Percentiles rank a stretch among this genome's conserved stretches.
Evolutionary conservation across 2,329 filamentous ascomycete genomes (phyloP).

Genomic region (Metarhizium guizhouense): DNA sequence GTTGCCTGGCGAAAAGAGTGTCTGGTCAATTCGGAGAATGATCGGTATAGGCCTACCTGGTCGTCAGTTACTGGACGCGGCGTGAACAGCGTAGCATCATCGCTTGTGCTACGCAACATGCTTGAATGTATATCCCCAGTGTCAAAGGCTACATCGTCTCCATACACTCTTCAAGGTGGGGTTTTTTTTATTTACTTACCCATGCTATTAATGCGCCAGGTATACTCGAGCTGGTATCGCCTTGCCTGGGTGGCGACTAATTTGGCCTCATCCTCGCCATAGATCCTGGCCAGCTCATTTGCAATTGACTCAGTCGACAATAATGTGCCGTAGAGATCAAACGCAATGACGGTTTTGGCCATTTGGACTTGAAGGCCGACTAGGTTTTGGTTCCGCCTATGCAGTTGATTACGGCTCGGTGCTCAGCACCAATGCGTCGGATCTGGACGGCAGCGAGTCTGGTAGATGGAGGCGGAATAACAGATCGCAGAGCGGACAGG

Average conservation of each 20-base stretch:
- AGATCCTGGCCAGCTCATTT: conserved; percentile 45
- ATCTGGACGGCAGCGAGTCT: too few relatives aligned
- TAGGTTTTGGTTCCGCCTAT: background rate
- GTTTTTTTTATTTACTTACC: conserved; percentile 32
- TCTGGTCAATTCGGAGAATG: conserved; percentile 36
- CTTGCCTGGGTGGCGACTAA: conserved; percentile 54
- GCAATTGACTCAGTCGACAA: conserved; percentile 63
- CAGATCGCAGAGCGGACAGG: background rate
- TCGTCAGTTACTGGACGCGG: background rate
- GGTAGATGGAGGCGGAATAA: too few relatives aligned
- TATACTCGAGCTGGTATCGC: conserved; percentile 67
- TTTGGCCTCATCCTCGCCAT: conserved; percentile 47
- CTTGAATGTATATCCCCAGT: background rate
- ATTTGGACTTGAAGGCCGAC: conserved; percentile 8
- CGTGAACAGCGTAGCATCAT: background rate
- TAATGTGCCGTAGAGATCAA: conserved; percentile 69
- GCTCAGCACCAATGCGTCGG: background rate
- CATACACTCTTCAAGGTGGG: background rate
- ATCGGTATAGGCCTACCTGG: conserved; percentile 33
- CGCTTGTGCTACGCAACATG: background rate
- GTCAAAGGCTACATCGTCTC: background rate
- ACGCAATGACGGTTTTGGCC: conserved; percentile 46
- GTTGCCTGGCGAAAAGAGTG: conserved; percentile 56
- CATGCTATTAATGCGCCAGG: conserved; percentile 70
- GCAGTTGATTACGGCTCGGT: background rate